Conservation (phyloP, 1,139 yeast genomes). For the Eremothecium gossypii region DNA sequence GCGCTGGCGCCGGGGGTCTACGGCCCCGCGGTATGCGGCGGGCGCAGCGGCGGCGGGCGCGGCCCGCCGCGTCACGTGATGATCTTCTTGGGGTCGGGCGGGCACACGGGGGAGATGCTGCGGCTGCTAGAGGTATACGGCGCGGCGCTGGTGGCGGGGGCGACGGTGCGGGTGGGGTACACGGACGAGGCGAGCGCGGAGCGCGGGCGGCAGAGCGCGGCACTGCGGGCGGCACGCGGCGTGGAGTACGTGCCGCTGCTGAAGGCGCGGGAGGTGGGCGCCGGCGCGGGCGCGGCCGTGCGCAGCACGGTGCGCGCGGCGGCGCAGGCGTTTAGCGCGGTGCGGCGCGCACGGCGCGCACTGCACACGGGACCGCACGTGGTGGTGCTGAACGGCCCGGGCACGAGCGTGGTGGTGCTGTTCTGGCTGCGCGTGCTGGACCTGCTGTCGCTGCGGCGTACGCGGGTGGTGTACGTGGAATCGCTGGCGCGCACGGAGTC, state of each 20-base stretch:
- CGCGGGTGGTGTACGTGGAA: slow-evolving; percentile 72
- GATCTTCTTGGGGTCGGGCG: slow-evolving; percentile 74
- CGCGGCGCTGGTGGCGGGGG: slow-evolving; percentile 19
- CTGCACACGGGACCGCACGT: slow-evolving; percentile 6
- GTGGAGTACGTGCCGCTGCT: slow-evolving; percentile 38
- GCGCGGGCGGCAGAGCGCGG: slow-evolving; percentile 34
- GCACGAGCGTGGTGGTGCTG: slow-evolving; percentile 63
- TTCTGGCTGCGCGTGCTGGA: slow-evolving; percentile 53
- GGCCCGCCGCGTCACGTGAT: slow-evolving; percentile 17
- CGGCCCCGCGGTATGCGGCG: too few relatives aligned
- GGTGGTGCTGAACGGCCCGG: slow-evolving; percentile 85
- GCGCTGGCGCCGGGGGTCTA: too few relatives aligned
- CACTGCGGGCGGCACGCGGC: slow-evolving; percentile 19
- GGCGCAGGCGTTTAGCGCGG: slow-evolving; percentile 14
- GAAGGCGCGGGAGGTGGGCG: slow-evolving; percentile 53
- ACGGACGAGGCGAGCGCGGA: slow-evolving; percentile 21
- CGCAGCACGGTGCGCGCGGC: slow-evolving; percentile 17
- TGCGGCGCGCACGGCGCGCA: slow-evolving; percentile 14
- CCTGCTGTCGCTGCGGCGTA: slow-evolving; percentile 37
- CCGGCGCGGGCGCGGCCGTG: slow-evolving; percentile 31
- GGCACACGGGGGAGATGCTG: slow-evolving; percentile 94
- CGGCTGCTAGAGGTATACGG: slow-evolving; percentile 44
- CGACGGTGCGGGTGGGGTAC: slow-evolving; percentile 26
- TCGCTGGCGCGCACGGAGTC: slow-evolving; percentile 75
- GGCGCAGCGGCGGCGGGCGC: too few relatives aligned